Percentiles rank a stretch among this genome's conserved stretches.
phyloP scores from a whole-genome alignment of 805 yeast species.

The Candida cerambycidarum region DNA sequence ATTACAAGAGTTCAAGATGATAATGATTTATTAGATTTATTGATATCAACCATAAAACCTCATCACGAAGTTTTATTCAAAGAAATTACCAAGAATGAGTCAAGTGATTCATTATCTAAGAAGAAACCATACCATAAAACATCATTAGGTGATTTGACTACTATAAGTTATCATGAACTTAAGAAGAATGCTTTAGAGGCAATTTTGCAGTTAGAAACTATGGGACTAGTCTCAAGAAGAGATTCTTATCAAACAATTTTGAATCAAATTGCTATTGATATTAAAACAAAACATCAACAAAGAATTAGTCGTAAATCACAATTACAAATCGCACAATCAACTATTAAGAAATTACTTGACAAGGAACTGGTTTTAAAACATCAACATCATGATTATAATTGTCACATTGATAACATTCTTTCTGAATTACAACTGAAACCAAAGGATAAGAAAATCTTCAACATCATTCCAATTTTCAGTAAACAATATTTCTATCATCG shows the following conservation, averaged over 20 bases:
- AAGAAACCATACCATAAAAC: constrained; percentile 46
- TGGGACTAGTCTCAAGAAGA: constrained; percentile 62
- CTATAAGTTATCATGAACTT: constrained; percentile 64
- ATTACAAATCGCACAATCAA: constrained; percentile 39
- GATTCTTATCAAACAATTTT: constrained; percentile 76
- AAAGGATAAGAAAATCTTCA: constrained; percentile 46
- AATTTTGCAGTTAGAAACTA: constrained; percentile 69
- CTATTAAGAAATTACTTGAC: constrained; percentile 43
- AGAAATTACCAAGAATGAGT: constrained; percentile 52
- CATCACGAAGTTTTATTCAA: constrained; percentile 68
- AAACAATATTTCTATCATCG: constrained; percentile 76
- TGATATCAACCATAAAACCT: constrained; percentile 64
- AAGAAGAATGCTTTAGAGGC: constrained; percentile 75
- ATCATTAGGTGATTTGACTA: constrained; percentile 50
- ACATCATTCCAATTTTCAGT: constrained; percentile 56
- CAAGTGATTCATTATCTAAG: constrained; percentile 28
- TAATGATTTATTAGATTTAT: constrained; percentile 62
- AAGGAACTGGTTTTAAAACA: constrained; percentile 46
- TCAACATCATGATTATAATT: constrained; percentile 47
- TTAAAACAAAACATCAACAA: constrained; percentile 49
- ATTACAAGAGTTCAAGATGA: constrained; percentile 81
- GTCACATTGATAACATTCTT: constrained; percentile 46
- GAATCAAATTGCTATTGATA: constrained; percentile 82
- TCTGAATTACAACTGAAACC: constrained; percentile 45
- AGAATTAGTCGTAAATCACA: constrained; percentile 43